phyloP scores from a whole-genome alignment of 2,329 filamentous ascomycete genomes.

The Fusarium nanum region DNA sequence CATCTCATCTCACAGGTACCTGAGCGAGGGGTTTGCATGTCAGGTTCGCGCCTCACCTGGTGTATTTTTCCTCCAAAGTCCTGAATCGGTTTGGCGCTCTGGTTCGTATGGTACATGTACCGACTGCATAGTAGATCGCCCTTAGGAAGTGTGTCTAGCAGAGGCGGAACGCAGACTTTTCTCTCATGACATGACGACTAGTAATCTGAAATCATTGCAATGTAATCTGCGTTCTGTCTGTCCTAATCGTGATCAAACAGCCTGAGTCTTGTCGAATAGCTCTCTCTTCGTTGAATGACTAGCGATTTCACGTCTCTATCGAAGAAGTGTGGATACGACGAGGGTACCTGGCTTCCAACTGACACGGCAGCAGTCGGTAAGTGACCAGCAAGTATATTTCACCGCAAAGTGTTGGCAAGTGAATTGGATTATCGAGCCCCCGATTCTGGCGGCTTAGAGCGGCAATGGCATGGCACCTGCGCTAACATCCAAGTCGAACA shows the following conservation, averaged over 20 bases:
- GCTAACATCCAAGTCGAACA: slow-evolving; percentile 40
- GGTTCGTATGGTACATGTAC: slow-evolving; percentile 13
- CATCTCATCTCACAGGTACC: slow-evolving; percentile 32
- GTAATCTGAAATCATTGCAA: slow-evolving; percentile 15
- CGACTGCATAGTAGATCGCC: slow-evolving; percentile 22
- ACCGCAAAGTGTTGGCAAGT: slow-evolving; percentile 35
- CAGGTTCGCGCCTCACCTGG: slow-evolving; percentile 29
- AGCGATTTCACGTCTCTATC: slow-evolving; percentile 6
- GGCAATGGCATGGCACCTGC: slow-evolving; percentile 46
- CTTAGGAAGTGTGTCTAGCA: slow-evolving; percentile 19
- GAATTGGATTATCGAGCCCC: slow-evolving; percentile 27
- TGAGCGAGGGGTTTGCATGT: slow-evolving; percentile 40
- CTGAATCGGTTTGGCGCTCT: slow-evolving; percentile 22
- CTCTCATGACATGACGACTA: slow-evolving; percentile 16
- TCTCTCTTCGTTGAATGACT: slow-evolving; percentile 11
- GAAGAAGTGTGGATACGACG: slow-evolving; percentile 40
- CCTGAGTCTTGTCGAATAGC: slow-evolving; percentile 1
- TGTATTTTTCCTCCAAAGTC: slow-evolving; percentile 27
- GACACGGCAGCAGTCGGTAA: slow-evolving; percentile 34
- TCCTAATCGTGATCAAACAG: background rate
- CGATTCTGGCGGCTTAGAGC: slow-evolving; percentile 47
- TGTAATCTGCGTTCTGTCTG: background rate
- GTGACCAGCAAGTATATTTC: slow-evolving; percentile 38
- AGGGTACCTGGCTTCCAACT: slow-evolving; percentile 34
- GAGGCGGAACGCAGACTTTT: slow-evolving; percentile 13